Evolutionary conservation across 768 basidiomycete genomes (phyloP).

Genomic region (Psilocybe tampanensis): DNA sequence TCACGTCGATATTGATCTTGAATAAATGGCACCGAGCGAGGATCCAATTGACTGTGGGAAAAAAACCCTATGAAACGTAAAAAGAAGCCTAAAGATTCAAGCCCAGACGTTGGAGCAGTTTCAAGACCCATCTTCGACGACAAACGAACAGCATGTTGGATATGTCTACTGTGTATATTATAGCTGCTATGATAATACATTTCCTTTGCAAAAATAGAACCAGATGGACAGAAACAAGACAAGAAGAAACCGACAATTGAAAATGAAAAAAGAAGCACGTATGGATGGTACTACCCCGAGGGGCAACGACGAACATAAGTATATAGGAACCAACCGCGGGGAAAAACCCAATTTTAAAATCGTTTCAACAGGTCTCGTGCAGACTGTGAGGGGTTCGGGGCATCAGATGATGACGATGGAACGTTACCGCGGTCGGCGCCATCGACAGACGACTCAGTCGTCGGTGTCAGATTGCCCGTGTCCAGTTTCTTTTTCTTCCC

Average conservation of each 20-base stretch:
- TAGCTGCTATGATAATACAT: constrained; percentile 13
- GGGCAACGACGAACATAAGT: background rate
- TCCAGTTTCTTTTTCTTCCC: constrained; percentile 53
- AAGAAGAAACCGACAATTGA: background rate
- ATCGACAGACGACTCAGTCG: constrained; percentile 32
- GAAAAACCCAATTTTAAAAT: constrained; percentile 24
- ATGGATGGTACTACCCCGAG: background rate
- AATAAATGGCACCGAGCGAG: too few species aligned
- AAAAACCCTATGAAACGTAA: too few species aligned
- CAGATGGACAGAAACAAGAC: background rate
- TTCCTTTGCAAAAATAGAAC: constrained; percentile 19
- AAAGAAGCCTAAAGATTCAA: too few species aligned
- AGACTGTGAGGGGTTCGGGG: constrained; percentile 11
- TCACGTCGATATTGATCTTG: background rate
- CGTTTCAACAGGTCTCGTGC: constrained; percentile 45
- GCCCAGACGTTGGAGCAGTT: too few species aligned
- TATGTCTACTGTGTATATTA: constrained; percentile 4
- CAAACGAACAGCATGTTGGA: too few species aligned
- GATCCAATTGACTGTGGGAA: too few species aligned
- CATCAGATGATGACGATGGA: constrained; percentile 16
- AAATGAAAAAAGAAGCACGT: constrained; percentile 1
- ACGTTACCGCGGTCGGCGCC: constrained; percentile 5
- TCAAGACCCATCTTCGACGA: too few species aligned
- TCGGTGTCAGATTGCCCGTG: constrained; percentile 22
- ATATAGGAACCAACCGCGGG: constrained; percentile 2